Evolutionary conservation across 805 yeast species (phyloP).

Genomic region (Debaryomyces prosopidis): DNA sequence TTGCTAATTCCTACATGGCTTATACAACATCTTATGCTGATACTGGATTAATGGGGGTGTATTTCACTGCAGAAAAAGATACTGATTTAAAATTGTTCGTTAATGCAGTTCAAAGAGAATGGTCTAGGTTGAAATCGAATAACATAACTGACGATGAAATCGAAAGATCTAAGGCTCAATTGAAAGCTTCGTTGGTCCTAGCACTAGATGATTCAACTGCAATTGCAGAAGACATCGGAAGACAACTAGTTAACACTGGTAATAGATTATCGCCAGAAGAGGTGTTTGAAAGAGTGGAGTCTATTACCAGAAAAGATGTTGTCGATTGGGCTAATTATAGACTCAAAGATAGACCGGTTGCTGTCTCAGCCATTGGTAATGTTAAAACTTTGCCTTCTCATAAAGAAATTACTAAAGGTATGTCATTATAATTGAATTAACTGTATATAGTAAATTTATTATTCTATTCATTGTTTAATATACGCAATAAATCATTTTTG

Average conservation of each 20-base stretch:
- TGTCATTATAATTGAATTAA: conserved; percentile 19
- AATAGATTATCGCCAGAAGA: conserved; percentile 70
- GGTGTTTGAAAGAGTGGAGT: conserved; percentile 72
- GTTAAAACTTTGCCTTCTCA: conserved; percentile 70
- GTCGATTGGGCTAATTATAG: conserved; percentile 86
- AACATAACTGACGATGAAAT: conserved; percentile 79
- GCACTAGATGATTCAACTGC: conserved; percentile 95
- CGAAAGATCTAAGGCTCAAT: conserved; percentile 90
- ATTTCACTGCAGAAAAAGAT: conserved; percentile 78
- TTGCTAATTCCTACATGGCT: conserved; percentile 94
- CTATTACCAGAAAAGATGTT: conserved; percentile 76
- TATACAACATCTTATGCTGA: conserved; percentile 97
- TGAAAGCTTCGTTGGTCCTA: conserved; percentile 86
- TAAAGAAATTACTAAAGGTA: conserved; percentile 49
- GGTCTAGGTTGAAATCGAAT: conserved; percentile 85
- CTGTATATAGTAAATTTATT: conserved; percentile 4
- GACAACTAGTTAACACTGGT: conserved; percentile 96
- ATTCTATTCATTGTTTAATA: conserved; percentile 1
- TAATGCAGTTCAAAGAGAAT: conserved; percentile 77
- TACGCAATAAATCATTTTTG: conserved; percentile 8
- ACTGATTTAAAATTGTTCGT: conserved; percentile 66
- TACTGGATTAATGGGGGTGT: conserved; percentile 97
- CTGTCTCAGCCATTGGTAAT: conserved; percentile 90
- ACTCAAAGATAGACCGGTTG: conserved; percentile 73
- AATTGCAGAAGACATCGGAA: conserved; percentile 95